These are phyloP conservation scores for Phytophthora meadii DNA, from an alignment of 352 stramenopile species.

Conservation along the genomic window DNA sequence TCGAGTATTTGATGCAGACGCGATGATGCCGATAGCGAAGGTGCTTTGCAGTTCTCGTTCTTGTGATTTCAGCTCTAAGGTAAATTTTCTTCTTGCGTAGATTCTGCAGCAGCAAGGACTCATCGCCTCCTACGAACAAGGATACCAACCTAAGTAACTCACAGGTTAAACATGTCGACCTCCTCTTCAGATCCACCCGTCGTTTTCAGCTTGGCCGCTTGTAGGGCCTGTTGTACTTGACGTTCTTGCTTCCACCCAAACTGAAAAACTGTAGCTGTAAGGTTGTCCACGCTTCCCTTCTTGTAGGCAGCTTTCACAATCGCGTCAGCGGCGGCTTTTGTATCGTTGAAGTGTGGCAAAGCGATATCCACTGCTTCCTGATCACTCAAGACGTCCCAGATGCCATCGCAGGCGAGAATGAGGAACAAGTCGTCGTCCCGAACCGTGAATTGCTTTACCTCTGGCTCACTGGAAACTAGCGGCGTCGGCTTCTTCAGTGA, in stretches of 20 bases:
- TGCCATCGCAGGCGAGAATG: constrained; percentile 64
- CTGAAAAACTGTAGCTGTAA: constrained; percentile 62
- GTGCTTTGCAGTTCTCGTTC: constrained; percentile 21
- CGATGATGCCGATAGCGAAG: constrained; percentile 54
- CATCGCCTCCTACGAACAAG: constrained; percentile 36
- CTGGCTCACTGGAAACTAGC: constrained; percentile 63
- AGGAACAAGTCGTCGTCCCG: constrained; percentile 59
- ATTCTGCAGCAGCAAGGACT: constrained; percentile 42
- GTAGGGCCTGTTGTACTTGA: constrained; percentile 23
- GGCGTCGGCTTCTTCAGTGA: constrained; percentile 52
- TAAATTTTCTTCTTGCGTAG: constrained; percentile 19
- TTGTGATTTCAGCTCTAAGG: neutral
- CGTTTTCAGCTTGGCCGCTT: constrained; percentile 2
- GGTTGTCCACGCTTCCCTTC: constrained; percentile 62
- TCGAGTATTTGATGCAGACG: constrained; percentile 43
- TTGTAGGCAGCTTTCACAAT: constrained; percentile 66
- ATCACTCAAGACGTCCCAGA: constrained; percentile 72
- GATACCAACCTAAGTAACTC: constrained; percentile 26
- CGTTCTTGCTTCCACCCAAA: constrained; percentile 47
- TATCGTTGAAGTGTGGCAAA: constrained; percentile 42
- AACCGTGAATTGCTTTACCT: constrained; percentile 47
- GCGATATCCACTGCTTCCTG: constrained; percentile 64
- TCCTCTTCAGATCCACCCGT: constrained; percentile 31
- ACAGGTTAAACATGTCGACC: constrained; percentile 71
- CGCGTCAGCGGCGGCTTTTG: constrained; percentile 52